These are phyloP conservation scores for Eustoma russellianum DNA, from an alignment of 257 asterid genomes.

Conservation along the genomic window DNA sequence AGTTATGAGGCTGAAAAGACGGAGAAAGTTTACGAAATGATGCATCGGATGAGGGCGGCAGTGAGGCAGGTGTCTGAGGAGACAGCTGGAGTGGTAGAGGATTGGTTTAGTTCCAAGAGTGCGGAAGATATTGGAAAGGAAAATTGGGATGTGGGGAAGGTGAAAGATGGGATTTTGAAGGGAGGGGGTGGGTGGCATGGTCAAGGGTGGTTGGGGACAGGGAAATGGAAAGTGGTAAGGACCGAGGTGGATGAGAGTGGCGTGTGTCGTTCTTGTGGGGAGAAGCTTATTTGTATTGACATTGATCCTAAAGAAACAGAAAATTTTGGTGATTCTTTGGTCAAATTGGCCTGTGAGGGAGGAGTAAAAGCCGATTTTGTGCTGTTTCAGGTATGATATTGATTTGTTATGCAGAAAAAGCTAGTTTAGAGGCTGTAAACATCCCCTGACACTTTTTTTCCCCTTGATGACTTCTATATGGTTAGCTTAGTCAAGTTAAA, in stretches of 20 bases:
- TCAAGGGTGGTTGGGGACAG: constrained; percentile 92
- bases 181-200: constrained; percentile 99
- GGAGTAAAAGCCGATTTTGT: constrained; percentile 51
- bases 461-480: too few species aligned
- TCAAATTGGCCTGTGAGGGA: constrained; percentile 53
- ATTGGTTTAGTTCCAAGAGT: constrained; percentile 63
- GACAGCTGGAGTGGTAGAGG: constrained; percentile 52
- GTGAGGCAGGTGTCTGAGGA: constrained; percentile 90
- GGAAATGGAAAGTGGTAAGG: constrained; percentile 72
- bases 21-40: constrained; percentile 72
- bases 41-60: constrained; percentile 75
- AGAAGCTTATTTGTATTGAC: constrained; percentile 81
- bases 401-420: constrained; percentile 5
- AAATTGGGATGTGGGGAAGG: constrained; percentile 61
- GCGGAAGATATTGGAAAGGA: constrained; percentile 55
- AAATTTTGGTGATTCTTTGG: constrained; percentile 59
- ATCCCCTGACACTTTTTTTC: too few species aligned
- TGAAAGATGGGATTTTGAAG: constrained; percentile 56
- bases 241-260: constrained; percentile 51
- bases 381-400: constrained; percentile 56
- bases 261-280: constrained; percentile 63
- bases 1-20: constrained; percentile 47
- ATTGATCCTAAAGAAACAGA: constrained; percentile 91
- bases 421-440: neutral
- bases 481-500: too few species aligned